phyloP scores from a whole-genome alignment of 2,329 filamentous ascomycete genomes.

The Hymenoscyphus fructigenus region DNA sequence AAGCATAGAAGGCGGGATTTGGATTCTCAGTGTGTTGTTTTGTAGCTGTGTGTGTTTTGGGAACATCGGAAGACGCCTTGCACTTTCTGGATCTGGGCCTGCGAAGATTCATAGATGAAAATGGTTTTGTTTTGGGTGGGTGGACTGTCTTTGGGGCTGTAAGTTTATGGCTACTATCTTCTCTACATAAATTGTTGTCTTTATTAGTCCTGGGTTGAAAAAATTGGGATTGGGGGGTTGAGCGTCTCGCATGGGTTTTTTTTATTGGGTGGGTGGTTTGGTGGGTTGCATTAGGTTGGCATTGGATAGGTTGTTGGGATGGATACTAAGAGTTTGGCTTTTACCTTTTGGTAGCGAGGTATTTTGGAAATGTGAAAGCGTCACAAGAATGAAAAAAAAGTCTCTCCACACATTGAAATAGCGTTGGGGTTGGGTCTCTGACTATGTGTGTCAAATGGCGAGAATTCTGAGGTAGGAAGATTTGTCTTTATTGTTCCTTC shows the following conservation, averaged over 20 bases:
- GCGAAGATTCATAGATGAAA: background rate
- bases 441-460: no score
- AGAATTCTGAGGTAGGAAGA: no score
- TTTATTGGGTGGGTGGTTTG: background rate
- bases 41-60: constrained; percentile 96
- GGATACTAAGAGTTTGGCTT: background rate
- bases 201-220: no score
- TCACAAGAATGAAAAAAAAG: background rate
- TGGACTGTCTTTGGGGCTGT: background rate
- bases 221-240: no score
- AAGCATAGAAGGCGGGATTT: constrained; percentile 71
- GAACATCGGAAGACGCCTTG: constrained; percentile 82
- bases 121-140: background rate
- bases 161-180: no score
- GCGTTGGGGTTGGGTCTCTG: no score
- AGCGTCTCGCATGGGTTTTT: no score
- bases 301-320: background rate
- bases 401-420: no score
- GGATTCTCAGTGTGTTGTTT: constrained; percentile 91
- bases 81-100: constrained; percentile 35
- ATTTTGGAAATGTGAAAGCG: background rate
- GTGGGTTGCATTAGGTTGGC: background rate
- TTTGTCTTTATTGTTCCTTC: no score
- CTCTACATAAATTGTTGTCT: no score
- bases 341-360: background rate